phyloP scores from a whole-genome alignment of 2,329 filamentous ascomycete species.

The Apiospora hydei region DNA sequence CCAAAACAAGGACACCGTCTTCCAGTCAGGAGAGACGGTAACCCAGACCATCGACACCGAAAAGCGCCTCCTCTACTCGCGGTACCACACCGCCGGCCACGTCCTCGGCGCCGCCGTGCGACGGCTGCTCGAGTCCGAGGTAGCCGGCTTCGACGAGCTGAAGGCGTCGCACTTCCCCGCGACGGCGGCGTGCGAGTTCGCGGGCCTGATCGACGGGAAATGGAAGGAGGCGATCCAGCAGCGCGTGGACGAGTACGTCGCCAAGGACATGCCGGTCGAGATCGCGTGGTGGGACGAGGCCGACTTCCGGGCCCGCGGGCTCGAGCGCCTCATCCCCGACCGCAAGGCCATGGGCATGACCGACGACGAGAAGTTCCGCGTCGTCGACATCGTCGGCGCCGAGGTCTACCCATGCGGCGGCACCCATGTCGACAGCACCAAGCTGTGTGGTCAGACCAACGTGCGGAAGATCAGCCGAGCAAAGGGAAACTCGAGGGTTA shows the following conservation, averaged over 20 bases:
- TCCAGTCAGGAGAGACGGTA: slow-evolving; percentile 53
- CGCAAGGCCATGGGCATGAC: slow-evolving; percentile 45
- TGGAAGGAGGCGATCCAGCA: slow-evolving; percentile 69
- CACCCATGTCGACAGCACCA: slow-evolving; percentile 71
- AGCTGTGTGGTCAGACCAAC: slow-evolving; percentile 63
- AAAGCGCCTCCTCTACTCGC: slow-evolving; percentile 69
- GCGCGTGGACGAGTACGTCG: slow-evolving; percentile 65
- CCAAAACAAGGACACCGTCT: slow-evolving; percentile 36
- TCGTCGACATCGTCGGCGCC: slow-evolving; percentile 72
- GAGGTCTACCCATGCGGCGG: slow-evolving; percentile 79
- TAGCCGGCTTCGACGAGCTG: slow-evolving; percentile 66
- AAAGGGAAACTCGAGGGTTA: slow-evolving; percentile 70
- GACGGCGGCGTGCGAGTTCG: slow-evolving; percentile 72
- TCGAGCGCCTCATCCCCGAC: slow-evolving; percentile 64
- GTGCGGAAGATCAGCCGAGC: slow-evolving; percentile 72
- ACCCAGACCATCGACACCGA: slow-evolving; percentile 66
- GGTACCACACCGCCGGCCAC: slow-evolving; percentile 77
- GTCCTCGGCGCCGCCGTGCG: slow-evolving; percentile 74
- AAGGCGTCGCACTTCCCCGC: slow-evolving; percentile 78
- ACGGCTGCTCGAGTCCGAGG: slow-evolving; percentile 58
- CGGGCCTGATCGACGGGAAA: slow-evolving; percentile 69
- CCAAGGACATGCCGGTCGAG: slow-evolving; percentile 62
- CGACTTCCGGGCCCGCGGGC: slow-evolving; percentile 61
- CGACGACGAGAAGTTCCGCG: slow-evolving; percentile 64
- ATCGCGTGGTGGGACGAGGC: slow-evolving; percentile 73